Percentiles rank a stretch among this genome's conserved stretches.
phyloP scores from a whole-genome alignment of 331 rosid species.

The Rosa hybrid region DNA sequence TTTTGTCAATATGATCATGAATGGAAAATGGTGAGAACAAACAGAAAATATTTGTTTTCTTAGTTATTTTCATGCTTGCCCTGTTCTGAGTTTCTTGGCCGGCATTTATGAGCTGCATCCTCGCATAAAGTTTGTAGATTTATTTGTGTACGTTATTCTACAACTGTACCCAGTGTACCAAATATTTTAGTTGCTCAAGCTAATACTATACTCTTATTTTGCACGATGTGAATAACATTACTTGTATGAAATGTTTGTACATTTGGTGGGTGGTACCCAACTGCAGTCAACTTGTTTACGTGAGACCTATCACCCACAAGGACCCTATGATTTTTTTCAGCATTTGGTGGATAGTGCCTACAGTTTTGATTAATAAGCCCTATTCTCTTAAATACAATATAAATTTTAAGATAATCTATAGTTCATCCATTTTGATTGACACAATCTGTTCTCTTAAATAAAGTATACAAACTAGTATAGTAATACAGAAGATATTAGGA shows the following conservation, averaged over 20 bases:
- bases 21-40: conserved; percentile 11
- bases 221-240: neutral
- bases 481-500: no score
- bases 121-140: neutral
- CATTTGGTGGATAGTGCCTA: no score
- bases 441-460: no score
- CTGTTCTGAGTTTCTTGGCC: neutral
- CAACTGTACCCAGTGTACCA: neutral
- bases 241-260: neutral
- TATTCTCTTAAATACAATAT: no score
- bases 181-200: neutral
- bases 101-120: neutral
- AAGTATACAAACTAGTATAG: no score
- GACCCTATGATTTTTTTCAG: no score
- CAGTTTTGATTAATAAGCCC: no score
- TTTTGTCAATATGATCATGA: conserved; percentile 2
- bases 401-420: no score
- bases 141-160: neutral
- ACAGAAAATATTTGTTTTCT: neutral
- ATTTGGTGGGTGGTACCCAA: no score
- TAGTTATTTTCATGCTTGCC: neutral
- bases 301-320: no score
- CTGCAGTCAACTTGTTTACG: no score
- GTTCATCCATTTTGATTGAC: no score
- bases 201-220: neutral